Percentiles rank a stretch among this genome's conserved stretches.
These are phyloP conservation scores for Kingdonia uniflora DNA, from an alignment of 164 flowering plant genomes.

Conservation along the genomic window DNA sequence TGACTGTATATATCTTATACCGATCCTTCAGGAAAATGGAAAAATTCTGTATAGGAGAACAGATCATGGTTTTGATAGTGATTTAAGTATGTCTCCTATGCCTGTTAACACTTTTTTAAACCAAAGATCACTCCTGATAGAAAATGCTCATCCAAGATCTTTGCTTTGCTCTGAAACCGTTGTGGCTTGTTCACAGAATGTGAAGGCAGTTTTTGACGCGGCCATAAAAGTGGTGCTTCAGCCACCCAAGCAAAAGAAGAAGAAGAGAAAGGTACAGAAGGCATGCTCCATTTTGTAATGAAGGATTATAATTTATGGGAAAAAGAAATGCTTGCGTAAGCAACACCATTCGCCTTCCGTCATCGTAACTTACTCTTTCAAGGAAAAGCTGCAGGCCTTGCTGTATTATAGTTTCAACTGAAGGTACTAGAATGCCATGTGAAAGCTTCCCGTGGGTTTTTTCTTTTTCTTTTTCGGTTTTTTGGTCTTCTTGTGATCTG, in stretches of 20 bases:
- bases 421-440: conserved; percentile 19
- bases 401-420: conserved; percentile 21
- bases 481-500: conserved; percentile 15
- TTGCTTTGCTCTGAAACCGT: background rate
- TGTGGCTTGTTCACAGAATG: background rate
- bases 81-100: too few relatives aligned
- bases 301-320: background rate
- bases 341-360: background rate
- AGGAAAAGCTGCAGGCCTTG: conserved; percentile 18
- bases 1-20: too few relatives aligned
- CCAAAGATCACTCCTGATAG: too few relatives aligned
- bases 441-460: conserved; percentile 19
- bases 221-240: conserved; percentile 89
- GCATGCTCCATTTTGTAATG: conserved; percentile 62
- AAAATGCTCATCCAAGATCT: too few relatives aligned
- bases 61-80: too few relatives aligned
- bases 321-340: too few relatives aligned
- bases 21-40: too few relatives aligned
- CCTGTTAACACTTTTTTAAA: too few relatives aligned
- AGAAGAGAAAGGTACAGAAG: conserved; percentile 48
- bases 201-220: conserved; percentile 80
- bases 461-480: conserved; percentile 3
- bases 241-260: conserved; percentile 87
- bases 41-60: too few relatives aligned
- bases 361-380: background rate